These are phyloP conservation scores for Aspergillus ustus DNA, from an alignment of 2,329 filamentous ascomycete species.

Conservation along the genomic window DNA sequence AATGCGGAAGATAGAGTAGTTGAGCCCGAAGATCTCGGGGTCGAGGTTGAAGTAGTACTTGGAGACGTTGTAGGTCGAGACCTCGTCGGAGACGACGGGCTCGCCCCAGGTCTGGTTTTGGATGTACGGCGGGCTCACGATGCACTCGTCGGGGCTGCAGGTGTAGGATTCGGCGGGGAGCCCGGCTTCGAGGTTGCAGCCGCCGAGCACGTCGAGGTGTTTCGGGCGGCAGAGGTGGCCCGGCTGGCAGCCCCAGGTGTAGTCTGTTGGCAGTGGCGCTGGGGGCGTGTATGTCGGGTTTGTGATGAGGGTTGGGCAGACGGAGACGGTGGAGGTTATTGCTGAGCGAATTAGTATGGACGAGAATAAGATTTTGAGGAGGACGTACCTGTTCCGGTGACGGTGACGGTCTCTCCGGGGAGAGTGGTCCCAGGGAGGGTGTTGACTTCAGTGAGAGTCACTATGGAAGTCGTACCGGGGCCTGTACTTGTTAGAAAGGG, in stretches of 20 bases:
- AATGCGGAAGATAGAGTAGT: slow-evolving; percentile 64
- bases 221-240: slow-evolving; percentile 45
- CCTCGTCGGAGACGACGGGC: slow-evolving; percentile 25
- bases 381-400: not conserved
- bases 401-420: not conserved
- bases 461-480: slow-evolving; percentile 4
- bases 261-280: slow-evolving; percentile 32
- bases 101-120: slow-evolving; percentile 32
- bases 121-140: slow-evolving; percentile 34
- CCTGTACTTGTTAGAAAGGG: not conserved
- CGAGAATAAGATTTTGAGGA: not conserved
- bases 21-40: slow-evolving; percentile 64
- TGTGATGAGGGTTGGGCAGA: slow-evolving; percentile 35
- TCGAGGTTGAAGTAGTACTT: slow-evolving; percentile 67
- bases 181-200: slow-evolving; percentile 45
- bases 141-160: slow-evolving; percentile 46
- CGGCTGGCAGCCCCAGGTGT: slow-evolving; percentile 47
- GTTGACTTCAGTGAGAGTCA: slow-evolving; percentile 5
- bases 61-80: slow-evolving; percentile 50
- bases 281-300: slow-evolving; percentile 38
- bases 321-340: slow-evolving; percentile 24
- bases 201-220: slow-evolving; percentile 28
- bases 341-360: not conserved
- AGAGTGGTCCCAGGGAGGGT: not conserved
- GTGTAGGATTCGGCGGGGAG: slow-evolving; percentile 41